Evolutionary conservation across 768 basidiomycete species (phyloP), one percentile per base, ranked within the genome.

Genomic region (Ephemerocybe angulata): DNA sequence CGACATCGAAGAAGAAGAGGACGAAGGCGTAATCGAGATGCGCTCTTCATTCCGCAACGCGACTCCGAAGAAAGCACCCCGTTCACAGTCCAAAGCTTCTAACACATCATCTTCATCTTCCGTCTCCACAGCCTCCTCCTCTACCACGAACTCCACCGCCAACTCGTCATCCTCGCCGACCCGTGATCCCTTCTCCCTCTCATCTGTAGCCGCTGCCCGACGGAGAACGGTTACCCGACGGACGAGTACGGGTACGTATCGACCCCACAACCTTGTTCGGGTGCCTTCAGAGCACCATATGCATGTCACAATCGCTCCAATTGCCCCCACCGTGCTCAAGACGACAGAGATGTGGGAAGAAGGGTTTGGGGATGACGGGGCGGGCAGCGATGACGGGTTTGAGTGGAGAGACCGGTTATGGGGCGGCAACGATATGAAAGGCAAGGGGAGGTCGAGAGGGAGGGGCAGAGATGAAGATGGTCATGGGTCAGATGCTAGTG

Each of bases 321-420:
- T 80, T 55, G 76, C 80, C 28, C 82, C 83, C 7, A 95, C 97
- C 4, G 80, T 90, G 43, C 78, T 98, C 60, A 99, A 98, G 75
- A 90, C 90, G 17, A 81, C 76, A 10, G 75, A 79, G 1, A 72
- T 77, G 11, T 80, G 80, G 79, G 65, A 69, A n/a, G 77, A 79
- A 53, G 70, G 76, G 2, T 76, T 79, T 48, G 75, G 77, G 4
- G 77, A 80, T 51, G 76, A 78, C 40, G 72, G 72, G 7, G 75
- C 66, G 19, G 62, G 56, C 8, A 72, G 74, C 29, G 69, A 72
- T 47, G 74, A 72, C 56, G 64, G 63, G 28, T 62, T 64, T 53
- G 62, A 51, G 28, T 61, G 57, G 55, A 58, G 62, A 22, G 54
- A 55, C 11, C 61, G 65, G 53, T 54, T 63, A 46, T 63, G 69